Conservation (phyloP, 441 rosid genomes). For the Omphalea diandra region DNA sequence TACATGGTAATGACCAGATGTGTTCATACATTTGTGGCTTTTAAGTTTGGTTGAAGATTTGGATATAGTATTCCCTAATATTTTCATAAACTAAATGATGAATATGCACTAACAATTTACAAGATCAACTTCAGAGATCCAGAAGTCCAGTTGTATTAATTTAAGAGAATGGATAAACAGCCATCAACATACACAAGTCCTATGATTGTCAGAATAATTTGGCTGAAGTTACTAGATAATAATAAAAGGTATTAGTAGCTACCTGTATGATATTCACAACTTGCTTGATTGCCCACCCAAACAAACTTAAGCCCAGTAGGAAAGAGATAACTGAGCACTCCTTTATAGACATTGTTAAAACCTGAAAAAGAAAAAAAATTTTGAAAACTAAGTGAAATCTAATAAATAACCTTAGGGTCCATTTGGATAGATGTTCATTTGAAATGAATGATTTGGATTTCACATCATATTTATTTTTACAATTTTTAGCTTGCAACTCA, state of each 20-base stretch:
- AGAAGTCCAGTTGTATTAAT: background rate
- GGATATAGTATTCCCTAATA: background rate
- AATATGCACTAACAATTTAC: background rate
- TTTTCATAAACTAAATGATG: background rate
- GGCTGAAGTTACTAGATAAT: slow-evolving; percentile 1
- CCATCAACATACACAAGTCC: background rate
- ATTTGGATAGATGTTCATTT: no score
- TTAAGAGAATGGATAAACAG: no score
- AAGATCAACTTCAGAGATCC: background rate
- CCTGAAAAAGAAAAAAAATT: slow-evolving; percentile 37
- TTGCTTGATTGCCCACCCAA: slow-evolving; percentile 92
- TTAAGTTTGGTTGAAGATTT: background rate
- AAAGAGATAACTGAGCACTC: slow-evolving; percentile 48
- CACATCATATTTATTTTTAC: no score
- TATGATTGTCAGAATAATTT: slow-evolving; percentile 2
- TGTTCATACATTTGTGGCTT: background rate
- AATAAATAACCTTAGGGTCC: background rate
- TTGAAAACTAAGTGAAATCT: slow-evolving; percentile 11
- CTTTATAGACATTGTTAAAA: slow-evolving; percentile 41
- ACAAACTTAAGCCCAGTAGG: slow-evolving; percentile 56
- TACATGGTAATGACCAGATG: background rate
- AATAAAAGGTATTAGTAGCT: slow-evolving; percentile 16
- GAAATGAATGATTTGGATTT: no score
- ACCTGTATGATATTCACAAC: slow-evolving; percentile 85
- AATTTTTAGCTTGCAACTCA: no score